These are phyloP conservation scores for Aureobasidium sp. DNA, from an alignment of 2,329 filamentous ascomycete genomes.

Conservation along the genomic window DNA sequence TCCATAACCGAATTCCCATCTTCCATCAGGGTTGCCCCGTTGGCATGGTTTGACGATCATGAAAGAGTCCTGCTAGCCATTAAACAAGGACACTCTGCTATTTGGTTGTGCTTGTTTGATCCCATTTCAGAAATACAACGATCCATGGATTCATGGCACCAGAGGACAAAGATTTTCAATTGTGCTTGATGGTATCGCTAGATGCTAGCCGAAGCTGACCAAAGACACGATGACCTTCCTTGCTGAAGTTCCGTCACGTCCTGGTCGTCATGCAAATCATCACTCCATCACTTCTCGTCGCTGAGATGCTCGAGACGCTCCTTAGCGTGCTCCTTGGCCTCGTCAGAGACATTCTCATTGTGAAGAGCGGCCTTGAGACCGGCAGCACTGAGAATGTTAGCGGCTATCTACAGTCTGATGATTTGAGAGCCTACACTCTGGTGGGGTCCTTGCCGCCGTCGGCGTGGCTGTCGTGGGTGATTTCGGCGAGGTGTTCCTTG, in stretches of 20 bases:
- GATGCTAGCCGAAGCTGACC: too few relatives aligned
- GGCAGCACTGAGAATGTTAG: constrained; percentile 16
- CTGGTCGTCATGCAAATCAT: too few relatives aligned
- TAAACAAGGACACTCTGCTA: not conserved
- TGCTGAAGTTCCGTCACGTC: too few relatives aligned
- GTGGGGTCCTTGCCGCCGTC: constrained; percentile 36
- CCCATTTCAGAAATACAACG: too few relatives aligned
- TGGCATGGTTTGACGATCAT: not conserved
- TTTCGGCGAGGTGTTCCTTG: constrained; percentile 45
- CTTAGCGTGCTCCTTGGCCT: constrained; percentile 51
- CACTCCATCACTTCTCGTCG: too few relatives aligned
- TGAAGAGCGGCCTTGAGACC: constrained; percentile 39
- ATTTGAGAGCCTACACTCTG: constrained; percentile 47
- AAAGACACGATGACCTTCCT: too few relatives aligned
- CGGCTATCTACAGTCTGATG: not conserved
- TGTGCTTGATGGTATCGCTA: too few relatives aligned
- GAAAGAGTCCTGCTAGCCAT: too few relatives aligned
- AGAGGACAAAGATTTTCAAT: too few relatives aligned
- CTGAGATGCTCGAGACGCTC: constrained; percentile 35
- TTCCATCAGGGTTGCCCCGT: not conserved
- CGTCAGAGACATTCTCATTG: constrained; percentile 50
- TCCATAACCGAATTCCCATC: not conserved
- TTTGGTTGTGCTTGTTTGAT: too few relatives aligned
- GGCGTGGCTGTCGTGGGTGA: constrained; percentile 25
- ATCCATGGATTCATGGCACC: too few relatives aligned